phyloP scores from a whole-genome alignment of 129 eudicot species.

The Lactuca sativa region DNA sequence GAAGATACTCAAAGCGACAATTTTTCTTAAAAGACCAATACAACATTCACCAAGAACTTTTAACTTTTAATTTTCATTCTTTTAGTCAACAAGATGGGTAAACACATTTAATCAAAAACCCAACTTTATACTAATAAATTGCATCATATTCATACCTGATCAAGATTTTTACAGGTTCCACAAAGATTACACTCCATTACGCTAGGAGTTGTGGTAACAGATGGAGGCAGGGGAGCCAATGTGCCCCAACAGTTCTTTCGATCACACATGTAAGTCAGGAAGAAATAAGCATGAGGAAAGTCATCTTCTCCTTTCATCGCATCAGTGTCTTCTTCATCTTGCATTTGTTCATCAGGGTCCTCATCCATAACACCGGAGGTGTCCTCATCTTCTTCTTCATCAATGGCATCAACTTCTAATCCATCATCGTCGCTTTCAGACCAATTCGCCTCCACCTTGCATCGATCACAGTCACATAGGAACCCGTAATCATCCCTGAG shows the following conservation, averaged over 20 bases:
- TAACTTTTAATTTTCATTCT: no score
- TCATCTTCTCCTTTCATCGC: slow-evolving; percentile 43
- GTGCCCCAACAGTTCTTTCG: slow-evolving; percentile 86
- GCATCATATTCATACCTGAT: slow-evolving; percentile 30
- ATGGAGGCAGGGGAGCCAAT: slow-evolving; percentile 79
- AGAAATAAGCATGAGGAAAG: slow-evolving; percentile 93
- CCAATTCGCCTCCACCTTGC: slow-evolving; percentile 87
- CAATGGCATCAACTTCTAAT: slow-evolving; percentile 29
- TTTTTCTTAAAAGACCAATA: no score
- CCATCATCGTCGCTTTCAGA: slow-evolving; percentile 64
- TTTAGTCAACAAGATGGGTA: not conserved
- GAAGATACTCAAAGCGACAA: no score
- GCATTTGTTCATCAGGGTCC: slow-evolving; percentile 43
- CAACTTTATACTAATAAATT: not conserved
- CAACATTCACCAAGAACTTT: no score
- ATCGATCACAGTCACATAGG: slow-evolving; percentile 79
- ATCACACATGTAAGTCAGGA: slow-evolving; percentile 78
- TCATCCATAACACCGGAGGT: slow-evolving; percentile 39
- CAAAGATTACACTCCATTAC: slow-evolving; percentile 89
- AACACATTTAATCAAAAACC: not conserved
- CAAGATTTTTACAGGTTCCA: slow-evolving; percentile 48
- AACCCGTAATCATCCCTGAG: slow-evolving; percentile 86
- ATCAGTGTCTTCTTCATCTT: slow-evolving; percentile 27
- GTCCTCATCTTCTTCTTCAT: slow-evolving; percentile 24
- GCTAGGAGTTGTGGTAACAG: slow-evolving; percentile 26